phyloP scores from a whole-genome alignment of 31 red algal genomes.

The Asparagopsis taxiformis region DNA sequence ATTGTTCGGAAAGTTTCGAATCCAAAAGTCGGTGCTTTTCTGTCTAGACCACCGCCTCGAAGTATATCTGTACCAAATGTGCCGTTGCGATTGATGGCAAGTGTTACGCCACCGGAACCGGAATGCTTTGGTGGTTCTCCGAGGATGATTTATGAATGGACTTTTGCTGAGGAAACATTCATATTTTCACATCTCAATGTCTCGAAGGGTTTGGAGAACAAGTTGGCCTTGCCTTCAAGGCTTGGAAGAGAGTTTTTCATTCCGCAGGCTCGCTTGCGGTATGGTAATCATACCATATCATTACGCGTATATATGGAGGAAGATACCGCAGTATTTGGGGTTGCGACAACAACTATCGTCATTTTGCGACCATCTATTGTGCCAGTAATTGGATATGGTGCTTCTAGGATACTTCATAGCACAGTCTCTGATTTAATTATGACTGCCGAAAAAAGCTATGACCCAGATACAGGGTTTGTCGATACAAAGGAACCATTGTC shows the following conservation, averaged over 20 bases:
- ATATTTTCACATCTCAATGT: constrained; percentile 7
- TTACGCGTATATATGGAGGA: constrained; percentile 34
- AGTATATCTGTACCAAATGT: constrained; percentile 45
- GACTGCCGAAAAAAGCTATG: constrained; percentile 49
- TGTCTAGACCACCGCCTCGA: constrained; percentile 9
- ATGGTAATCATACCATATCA: constrained; percentile 43
- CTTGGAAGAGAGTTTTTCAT: constrained; percentile 66
- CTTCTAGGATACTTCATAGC: constrained; percentile 29
- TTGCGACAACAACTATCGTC: constrained; percentile 6
- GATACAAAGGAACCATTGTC: neutral
- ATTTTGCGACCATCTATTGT: constrained; percentile 25
- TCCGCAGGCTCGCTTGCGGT: constrained; percentile 24
- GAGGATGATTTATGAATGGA: constrained; percentile 65
- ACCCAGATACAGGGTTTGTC: constrained; percentile 25
- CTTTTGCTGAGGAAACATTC: constrained; percentile 16
- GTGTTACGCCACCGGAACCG: constrained; percentile 22
- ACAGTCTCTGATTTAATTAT: constrained; percentile 21
- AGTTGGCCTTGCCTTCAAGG: constrained; percentile 17
- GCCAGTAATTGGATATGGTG: constrained; percentile 65
- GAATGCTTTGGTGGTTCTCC: constrained; percentile 38
- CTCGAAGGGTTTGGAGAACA: neutral
- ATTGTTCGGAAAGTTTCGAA: constrained; percentile 23
- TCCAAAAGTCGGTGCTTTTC: constrained; percentile 45
- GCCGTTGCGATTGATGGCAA: constrained; percentile 33
- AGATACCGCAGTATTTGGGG: constrained; percentile 43